These are phyloP conservation scores for Bauhinia variegata DNA, from an alignment of 306 rosid genomes.

Conservation along the genomic window DNA sequence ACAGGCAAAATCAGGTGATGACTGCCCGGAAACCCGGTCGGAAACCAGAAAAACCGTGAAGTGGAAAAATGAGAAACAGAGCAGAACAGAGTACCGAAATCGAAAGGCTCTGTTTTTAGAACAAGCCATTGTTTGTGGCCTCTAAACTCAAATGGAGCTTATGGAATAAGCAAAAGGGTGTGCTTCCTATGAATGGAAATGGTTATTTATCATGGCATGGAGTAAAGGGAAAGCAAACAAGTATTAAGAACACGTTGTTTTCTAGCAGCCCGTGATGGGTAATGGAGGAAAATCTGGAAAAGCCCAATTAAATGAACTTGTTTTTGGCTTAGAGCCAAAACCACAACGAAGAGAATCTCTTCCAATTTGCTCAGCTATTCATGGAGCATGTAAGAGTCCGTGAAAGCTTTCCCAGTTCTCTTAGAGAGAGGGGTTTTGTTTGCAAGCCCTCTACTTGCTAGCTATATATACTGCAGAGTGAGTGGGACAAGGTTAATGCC, in stretches of 20 bases:
- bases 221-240: neutral
- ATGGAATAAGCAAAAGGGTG: constrained; percentile 23
- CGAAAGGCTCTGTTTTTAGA: constrained; percentile 57
- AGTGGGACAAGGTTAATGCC: neutral
- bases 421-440: constrained; percentile 6
- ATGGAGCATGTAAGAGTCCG: constrained; percentile 27
- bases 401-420: constrained; percentile 11
- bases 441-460: neutral
- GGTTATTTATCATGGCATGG: neutral
- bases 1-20: constrained; percentile 66
- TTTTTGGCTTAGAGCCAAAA: constrained; percentile 34
- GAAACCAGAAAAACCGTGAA: constrained; percentile 16
- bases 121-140: constrained; percentile 53
- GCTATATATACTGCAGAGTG: neutral
- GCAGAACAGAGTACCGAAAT: constrained; percentile 65
- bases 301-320: constrained; percentile 34
- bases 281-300: constrained; percentile 28
- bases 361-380: neutral
- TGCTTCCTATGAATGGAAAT: constrained; percentile 7
- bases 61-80: constrained; percentile 36
- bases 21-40: constrained; percentile 48
- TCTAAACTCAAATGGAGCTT: neutral
- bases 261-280: constrained; percentile 66
- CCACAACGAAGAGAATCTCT: constrained; percentile 28
- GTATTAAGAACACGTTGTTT: constrained; percentile 44